Percentiles rank a stretch among this genome's conserved stretches.
Evolutionary conservation across 805 yeast species (phyloP).

Genomic region (Saturnispora diversa): DNA sequence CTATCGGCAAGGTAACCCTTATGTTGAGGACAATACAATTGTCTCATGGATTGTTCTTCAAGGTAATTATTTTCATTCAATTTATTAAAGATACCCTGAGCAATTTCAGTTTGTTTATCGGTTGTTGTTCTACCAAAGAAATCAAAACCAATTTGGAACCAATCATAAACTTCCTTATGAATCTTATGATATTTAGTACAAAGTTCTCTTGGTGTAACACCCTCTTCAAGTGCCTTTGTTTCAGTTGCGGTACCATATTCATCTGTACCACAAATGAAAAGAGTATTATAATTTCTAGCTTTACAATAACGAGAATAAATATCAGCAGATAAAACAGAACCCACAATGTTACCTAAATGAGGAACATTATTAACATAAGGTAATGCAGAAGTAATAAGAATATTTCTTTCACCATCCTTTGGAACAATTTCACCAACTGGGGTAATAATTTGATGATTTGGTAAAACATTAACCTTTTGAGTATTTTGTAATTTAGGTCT

Average conservation of each 20-base stretch:
- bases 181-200: conserved; percentile 86
- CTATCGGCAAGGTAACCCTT: conserved; percentile 91
- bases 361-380: conserved; percentile 99
- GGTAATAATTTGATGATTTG: conserved; percentile 14
- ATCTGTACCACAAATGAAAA: conserved; percentile 93
- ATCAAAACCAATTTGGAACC: conserved; percentile 95
- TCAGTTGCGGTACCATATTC: conserved; percentile 99
- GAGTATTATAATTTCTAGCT: conserved; percentile 77
- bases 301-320: conserved; percentile 85
- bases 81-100: conserved; percentile 84
- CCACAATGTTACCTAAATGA: conserved; percentile 94
- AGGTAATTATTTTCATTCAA: conserved; percentile 68
- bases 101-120: conserved; percentile 81
- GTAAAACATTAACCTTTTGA: conserved; percentile 25
- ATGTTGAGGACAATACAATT: conserved; percentile 86
- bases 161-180: conserved; percentile 85
- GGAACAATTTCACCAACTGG: conserved; percentile 48
- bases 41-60: conserved; percentile 83
- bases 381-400: conserved; percentile 88
- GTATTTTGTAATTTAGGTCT: conserved; percentile 37
- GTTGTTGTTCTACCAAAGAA: conserved; percentile 96
- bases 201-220: conserved; percentile 76
- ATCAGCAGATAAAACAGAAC: conserved; percentile 92
- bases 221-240: conserved; percentile 93
- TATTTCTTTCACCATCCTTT: conserved; percentile 62